Conservation (phyloP, 1,139 yeast species). For the Lodderomyces beijingensis region DNA sequence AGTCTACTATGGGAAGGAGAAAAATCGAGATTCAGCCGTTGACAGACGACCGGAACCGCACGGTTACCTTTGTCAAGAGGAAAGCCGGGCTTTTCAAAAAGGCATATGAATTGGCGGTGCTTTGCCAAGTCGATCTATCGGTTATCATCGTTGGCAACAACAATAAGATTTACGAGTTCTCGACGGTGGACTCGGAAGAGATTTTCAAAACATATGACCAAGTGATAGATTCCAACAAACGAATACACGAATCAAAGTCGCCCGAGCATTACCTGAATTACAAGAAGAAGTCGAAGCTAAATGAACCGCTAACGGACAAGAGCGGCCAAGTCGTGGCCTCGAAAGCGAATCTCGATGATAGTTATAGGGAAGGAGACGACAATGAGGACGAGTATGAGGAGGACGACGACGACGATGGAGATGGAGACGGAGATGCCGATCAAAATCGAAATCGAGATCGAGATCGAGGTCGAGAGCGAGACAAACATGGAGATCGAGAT, state of each 20-base stretch:
- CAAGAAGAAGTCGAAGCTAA: slow-evolving; percentile 28
- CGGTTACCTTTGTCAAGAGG: slow-evolving; percentile 88
- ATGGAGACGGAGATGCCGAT: slow-evolving; percentile 13
- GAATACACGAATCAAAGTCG: slow-evolving; percentile 53
- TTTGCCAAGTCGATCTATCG: slow-evolving; percentile 91
- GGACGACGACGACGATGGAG: slow-evolving; percentile 3
- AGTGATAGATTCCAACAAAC: slow-evolving; percentile 18
- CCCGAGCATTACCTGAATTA: slow-evolving; percentile 57
- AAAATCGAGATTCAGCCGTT: slow-evolving; percentile 92
- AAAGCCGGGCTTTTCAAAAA: slow-evolving; percentile 94
- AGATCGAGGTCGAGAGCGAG: slow-evolving; percentile 14
- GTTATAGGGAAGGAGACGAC: slow-evolving; percentile 3
- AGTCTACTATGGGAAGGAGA: slow-evolving; percentile 96
- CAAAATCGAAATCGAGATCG: slow-evolving; percentile 9
- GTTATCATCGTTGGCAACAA: slow-evolving; percentile 86
- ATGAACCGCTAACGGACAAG: slow-evolving; percentile 13
- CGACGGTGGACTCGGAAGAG: slow-evolving; percentile 65
- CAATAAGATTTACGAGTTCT: slow-evolving; percentile 75
- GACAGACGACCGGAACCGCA: slow-evolving; percentile 80
- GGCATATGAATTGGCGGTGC: slow-evolving; percentile 89
- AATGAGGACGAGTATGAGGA: slow-evolving; percentile 3
- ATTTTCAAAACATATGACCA: slow-evolving; percentile 51
- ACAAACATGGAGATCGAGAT: slow-evolving; percentile 11
- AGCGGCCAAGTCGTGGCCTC: slow-evolving; percentile 11
- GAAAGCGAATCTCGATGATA: slow-evolving; percentile 6